These are phyloP conservation scores for Trichoderma sp. DNA, from an alignment of 2,329 filamentous ascomycete genomes.

Conservation along the genomic window DNA sequence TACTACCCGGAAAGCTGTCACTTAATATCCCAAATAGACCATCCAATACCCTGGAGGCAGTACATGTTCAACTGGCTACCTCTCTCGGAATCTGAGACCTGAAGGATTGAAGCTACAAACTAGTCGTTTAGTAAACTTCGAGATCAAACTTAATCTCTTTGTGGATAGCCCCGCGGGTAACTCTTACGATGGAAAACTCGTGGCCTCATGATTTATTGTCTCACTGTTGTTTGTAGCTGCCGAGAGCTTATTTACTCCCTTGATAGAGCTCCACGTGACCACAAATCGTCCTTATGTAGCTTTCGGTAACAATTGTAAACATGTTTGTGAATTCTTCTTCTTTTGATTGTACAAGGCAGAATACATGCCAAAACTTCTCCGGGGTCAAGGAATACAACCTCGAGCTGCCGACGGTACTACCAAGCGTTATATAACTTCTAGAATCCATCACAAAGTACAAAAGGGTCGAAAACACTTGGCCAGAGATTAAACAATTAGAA, in stretches of 20 bases:
- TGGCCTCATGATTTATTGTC: background rate
- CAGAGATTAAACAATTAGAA: background rate
- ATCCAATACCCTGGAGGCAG: background rate
- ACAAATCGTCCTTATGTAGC: accelerated
- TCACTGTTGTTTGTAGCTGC: background rate
- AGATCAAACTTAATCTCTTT: background rate
- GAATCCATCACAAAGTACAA: background rate
- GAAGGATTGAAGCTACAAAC: background rate
- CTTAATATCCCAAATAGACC: background rate
- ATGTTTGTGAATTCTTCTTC: background rate
- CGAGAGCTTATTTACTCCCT: background rate
- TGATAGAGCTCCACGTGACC: background rate
- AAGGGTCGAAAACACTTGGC: background rate
- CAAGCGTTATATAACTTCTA: background rate
- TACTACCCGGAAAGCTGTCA: background rate
- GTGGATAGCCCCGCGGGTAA: background rate
- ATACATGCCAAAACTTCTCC: background rate
- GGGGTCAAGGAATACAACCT: background rate
- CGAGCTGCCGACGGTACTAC: background rate
- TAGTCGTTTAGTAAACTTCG: background rate
- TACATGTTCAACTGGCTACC: background rate
- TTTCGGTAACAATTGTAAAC: background rate
- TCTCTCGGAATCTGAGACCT: background rate
- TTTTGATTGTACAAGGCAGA: background rate
- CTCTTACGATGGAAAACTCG: background rate